phyloP scores from a whole-genome alignment of 2,329 filamentous ascomycete genomes.

The Trichoderma sp. region DNA sequence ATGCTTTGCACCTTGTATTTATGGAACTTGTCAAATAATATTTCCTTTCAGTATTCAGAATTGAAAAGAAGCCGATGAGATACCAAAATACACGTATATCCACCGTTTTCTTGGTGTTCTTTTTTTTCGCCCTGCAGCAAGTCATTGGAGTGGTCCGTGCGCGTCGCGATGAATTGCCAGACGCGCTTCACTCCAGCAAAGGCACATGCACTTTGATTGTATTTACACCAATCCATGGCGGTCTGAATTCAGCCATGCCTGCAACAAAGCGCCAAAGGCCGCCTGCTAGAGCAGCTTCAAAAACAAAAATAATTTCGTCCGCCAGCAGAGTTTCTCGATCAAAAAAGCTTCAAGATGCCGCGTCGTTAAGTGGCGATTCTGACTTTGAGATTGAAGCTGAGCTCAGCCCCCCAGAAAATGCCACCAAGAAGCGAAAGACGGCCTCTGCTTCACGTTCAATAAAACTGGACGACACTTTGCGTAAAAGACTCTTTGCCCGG shows the following conservation, averaged over 20 bases:
- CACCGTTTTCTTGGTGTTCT: background rate
- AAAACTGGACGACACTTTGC: background rate
- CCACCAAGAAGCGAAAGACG: constrained; percentile 9
- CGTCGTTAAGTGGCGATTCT: constrained; percentile 6
- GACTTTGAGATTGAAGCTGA: constrained; percentile 15
- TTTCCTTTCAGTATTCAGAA: background rate
- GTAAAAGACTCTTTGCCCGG: constrained; percentile 22
- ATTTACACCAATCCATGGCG: background rate
- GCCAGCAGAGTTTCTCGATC: background rate
- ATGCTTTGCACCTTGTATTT: background rate
- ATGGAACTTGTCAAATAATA: background rate
- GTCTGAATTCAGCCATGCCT: constrained; percentile 3
- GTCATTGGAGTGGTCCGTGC: constrained; percentile 15
- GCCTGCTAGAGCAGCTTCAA: background rate
- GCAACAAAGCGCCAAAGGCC: constrained; percentile 16
- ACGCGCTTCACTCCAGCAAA: constrained; percentile 11
- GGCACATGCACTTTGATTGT: background rate
- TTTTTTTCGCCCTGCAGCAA: background rate
- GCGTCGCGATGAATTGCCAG: background rate
- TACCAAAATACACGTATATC: background rate
- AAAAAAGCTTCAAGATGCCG: background rate
- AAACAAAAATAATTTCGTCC: background rate
- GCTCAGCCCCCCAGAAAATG: background rate
- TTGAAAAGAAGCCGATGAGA: background rate
- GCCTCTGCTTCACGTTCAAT: constrained; percentile 6